Percentiles rank a stretch among this genome's conserved stretches.
Evolutionary conservation across 805 yeast species (phyloP).

Genomic region (Candida nanaspora): DNA sequence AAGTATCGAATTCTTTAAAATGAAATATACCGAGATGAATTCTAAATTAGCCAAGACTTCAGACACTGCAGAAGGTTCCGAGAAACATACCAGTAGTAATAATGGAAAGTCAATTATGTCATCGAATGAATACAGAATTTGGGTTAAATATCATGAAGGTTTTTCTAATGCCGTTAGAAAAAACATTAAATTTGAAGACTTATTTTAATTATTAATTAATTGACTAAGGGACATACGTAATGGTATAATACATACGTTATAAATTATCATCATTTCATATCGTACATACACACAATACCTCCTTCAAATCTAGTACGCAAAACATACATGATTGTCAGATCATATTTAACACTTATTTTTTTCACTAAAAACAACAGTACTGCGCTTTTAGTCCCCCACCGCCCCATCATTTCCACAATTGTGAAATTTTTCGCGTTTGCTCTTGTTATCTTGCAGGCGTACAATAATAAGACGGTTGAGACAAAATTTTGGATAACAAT

Average conservation of each 20-base stretch:
- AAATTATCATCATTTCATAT: too few relatives aligned
- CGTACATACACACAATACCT: too few relatives aligned
- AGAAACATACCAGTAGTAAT: conserved; percentile 8
- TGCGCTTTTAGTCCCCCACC: too few relatives aligned
- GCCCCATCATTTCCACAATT: too few relatives aligned
- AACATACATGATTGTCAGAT: too few relatives aligned
- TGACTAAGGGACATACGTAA: not conserved
- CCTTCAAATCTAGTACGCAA: too few relatives aligned
- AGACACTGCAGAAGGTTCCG: conserved; percentile 4
- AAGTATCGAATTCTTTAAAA: conserved; percentile 34
- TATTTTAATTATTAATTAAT: conserved; percentile 31
- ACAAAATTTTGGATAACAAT: too few relatives aligned
- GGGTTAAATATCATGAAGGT: conserved; percentile 93
- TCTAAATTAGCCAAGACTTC: conserved; percentile 6
- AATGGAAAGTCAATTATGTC: conserved; percentile 11
- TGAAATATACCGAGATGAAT: conserved; percentile 28
- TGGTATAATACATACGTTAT: not conserved
- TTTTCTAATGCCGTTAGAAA: conserved; percentile 87
- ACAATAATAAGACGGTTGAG: too few relatives aligned
- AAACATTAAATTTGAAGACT: conserved; percentile 67
- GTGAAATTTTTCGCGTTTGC: too few relatives aligned
- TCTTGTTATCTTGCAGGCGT: too few relatives aligned
- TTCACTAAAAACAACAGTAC: too few relatives aligned
- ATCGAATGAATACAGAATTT: conserved; percentile 35
- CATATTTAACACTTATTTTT: too few relatives aligned